Evolutionary conservation across 768 basidiomycete genomes (phyloP), one percentile per base, ranked within the genome.

Genomic region (Glaciozyma antarctica): DNA sequence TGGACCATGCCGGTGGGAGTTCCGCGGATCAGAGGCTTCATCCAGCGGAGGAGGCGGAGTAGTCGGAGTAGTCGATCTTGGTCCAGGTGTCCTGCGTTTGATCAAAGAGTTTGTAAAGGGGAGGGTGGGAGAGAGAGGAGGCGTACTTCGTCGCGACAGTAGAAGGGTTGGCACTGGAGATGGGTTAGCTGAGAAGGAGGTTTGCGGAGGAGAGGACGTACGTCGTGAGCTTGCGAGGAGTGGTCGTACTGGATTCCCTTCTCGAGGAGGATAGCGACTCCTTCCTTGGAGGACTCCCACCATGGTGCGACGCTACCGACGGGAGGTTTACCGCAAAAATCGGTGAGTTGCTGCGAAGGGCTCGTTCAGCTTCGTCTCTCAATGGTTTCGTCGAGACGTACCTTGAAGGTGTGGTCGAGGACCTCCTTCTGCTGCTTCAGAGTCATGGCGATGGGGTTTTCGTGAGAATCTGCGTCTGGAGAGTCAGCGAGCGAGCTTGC

Each of bases 191-290:
- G 13, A 5, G 38, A 41, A 41, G 38, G 10, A 41, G 10, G 12
- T 41, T 41, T 12, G 38, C 6, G 38, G 12, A 13, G 13, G 38
- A 12, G 13, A 41, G 6, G 34, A 41, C 38, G 5, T 12, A 41
- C 38, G 71, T 73, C 77, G 69, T 65, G 62, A 5, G 79, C 79
- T 80, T 82, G 82, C 67, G 77, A 82, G 5, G 83, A 84, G 72
- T 85, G 84, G 70, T 83, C 83, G 72, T 88, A 88, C 78, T 86
- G 81, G 53, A 88, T 85, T 0, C 87, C 87, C 67, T 85, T 84
- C 45, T 85, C 84, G 28, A 87, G 80, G 30, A 88, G 77, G 30
- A 88, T 77, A 21, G 81, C 76, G 0, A 82, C 83, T 5, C 84
- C 84, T 74, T 66, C 62, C 66, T 81, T 83, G 75, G 82, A 84